phyloP scores from a whole-genome alignment of 2,329 filamentous ascomycete genomes.

The Aspergillus jensenii region DNA sequence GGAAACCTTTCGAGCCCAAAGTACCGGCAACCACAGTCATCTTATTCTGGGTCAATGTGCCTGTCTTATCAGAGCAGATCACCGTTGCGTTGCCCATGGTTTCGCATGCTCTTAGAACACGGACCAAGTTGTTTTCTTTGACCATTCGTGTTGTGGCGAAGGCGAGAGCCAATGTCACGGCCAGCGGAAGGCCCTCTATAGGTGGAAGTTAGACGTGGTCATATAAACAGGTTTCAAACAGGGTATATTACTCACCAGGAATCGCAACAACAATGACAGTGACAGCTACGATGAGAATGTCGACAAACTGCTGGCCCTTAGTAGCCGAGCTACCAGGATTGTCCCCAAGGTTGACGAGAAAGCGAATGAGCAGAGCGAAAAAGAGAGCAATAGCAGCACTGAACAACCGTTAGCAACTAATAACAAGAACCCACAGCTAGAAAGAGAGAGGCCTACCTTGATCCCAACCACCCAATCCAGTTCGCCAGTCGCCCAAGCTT shows the following conservation, averaged over 20 bases:
- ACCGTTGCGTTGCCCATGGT: slow-evolving; percentile 80
- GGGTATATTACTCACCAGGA: slow-evolving; percentile 44
- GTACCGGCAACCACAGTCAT: slow-evolving; percentile 76
- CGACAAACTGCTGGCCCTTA: slow-evolving; percentile 76
- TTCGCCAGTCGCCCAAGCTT: slow-evolving; percentile 74
- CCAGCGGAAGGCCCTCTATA: slow-evolving; percentile 69
- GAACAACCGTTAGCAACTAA: slow-evolving; percentile 13
- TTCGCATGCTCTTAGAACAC: slow-evolving; percentile 74
- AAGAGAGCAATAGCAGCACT: slow-evolving; percentile 74
- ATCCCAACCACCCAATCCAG: slow-evolving; percentile 75
- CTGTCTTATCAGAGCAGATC: slow-evolving; percentile 79
- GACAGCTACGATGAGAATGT: slow-evolving; percentile 75
- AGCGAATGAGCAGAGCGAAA: slow-evolving; percentile 81
- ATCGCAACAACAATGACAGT: slow-evolving; percentile 80
- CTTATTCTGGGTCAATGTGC: slow-evolving; percentile 71
- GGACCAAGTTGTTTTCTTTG: slow-evolving; percentile 74
- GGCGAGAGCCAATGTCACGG: slow-evolving; percentile 73
- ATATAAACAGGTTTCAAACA: background rate
- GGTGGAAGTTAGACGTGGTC: slow-evolving; percentile 37
- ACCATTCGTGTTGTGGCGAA: slow-evolving; percentile 77
- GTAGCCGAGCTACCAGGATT: slow-evolving; percentile 59
- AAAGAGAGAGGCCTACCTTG: slow-evolving; percentile 47
- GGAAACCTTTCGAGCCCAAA: slow-evolving; percentile 61
- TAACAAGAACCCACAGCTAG: background rate
- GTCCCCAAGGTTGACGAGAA: slow-evolving; percentile 66